Evolutionary conservation across 2,329 filamentous ascomycete genomes (phyloP).

Genomic region (Botryotinia narcissicola): DNA sequence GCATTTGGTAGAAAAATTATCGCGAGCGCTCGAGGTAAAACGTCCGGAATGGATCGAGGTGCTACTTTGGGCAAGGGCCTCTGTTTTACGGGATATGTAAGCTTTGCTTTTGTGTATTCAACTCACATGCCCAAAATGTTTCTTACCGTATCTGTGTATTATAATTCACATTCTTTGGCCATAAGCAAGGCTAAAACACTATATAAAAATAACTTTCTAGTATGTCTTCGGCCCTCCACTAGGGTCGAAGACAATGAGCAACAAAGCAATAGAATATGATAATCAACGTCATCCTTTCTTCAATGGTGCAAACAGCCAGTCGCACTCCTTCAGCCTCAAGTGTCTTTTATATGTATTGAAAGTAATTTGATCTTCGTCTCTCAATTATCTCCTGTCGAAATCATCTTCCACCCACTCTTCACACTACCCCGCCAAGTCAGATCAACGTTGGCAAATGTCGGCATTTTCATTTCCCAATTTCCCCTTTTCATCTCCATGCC

Average conservation of each 20-base stretch:
- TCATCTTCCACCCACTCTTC: not conserved
- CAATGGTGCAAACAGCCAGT: not conserved
- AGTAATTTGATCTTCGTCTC: not conserved
- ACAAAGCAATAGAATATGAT: not conserved
- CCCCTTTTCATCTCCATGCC: not conserved
- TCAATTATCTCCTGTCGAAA: not conserved
- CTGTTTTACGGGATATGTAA: not conserved
- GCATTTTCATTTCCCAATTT: not conserved
- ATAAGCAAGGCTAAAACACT: not conserved
- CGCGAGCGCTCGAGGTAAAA: not conserved
- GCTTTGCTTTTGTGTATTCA: no score
- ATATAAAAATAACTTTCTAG: not conserved
- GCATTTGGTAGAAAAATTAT: not conserved
- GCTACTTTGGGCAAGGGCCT: not conserved
- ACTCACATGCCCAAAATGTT: fast-evolving
- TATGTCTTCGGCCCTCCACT: not conserved
- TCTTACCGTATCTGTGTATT: not conserved
- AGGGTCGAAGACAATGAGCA: not conserved
- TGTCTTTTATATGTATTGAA: not conserved
- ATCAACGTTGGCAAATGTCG: not conserved
- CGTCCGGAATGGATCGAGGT: not conserved
- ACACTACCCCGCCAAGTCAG: not conserved
- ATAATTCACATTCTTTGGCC: not conserved
- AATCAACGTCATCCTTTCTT: not conserved
- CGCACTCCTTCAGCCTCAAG: not conserved